Evolutionary conservation across 1,284 basidiomycete genomes (phyloP).

Genomic region (Gomphus sp.): DNA sequence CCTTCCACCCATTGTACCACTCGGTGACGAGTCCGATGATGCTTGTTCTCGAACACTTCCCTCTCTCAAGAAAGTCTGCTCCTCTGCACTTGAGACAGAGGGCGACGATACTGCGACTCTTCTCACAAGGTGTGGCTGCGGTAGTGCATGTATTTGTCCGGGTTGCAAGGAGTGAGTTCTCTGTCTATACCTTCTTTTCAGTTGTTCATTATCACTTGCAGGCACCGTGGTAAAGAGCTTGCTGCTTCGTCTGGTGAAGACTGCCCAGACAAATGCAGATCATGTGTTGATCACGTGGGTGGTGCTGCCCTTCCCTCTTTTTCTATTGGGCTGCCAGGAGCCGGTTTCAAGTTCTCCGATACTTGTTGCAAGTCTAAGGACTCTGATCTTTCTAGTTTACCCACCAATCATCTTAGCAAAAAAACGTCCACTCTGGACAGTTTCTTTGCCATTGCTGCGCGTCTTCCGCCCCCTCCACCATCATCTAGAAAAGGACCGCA

Average conservation of each 20-base stretch:
- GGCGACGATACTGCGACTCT: not conserved
- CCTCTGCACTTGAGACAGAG: not conserved
- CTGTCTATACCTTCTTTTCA: not conserved
- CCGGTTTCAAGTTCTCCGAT: not conserved
- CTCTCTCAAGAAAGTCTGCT: not conserved
- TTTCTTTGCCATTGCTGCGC: conserved; percentile 55
- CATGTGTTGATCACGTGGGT: conserved; percentile 48
- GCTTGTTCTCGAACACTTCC: not conserved
- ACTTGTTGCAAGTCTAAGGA: not conserved
- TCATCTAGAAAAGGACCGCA: conserved; percentile 30
- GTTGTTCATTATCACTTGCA: not conserved
- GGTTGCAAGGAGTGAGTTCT: conserved; percentile 44
- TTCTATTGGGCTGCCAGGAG: not conserved
- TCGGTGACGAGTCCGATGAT: not conserved
- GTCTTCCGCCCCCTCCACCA: conserved; percentile 37
- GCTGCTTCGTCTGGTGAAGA: conserved; percentile 35
- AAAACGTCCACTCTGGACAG: conserved; percentile 35
- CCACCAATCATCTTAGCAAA: not conserved
- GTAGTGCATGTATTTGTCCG: conserved; percentile 59
- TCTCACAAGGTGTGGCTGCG: conserved; percentile 57
- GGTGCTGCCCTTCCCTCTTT: conserved; percentile 22
- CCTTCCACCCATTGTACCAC: not conserved
- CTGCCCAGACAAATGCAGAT: conserved; percentile 52
- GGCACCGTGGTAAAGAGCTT: conserved; percentile 44
- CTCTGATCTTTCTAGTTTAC: not conserved